Conservation (phyloP, 768 basidiomycete genomes). For the Tricholoma saponaceum region DNA sequence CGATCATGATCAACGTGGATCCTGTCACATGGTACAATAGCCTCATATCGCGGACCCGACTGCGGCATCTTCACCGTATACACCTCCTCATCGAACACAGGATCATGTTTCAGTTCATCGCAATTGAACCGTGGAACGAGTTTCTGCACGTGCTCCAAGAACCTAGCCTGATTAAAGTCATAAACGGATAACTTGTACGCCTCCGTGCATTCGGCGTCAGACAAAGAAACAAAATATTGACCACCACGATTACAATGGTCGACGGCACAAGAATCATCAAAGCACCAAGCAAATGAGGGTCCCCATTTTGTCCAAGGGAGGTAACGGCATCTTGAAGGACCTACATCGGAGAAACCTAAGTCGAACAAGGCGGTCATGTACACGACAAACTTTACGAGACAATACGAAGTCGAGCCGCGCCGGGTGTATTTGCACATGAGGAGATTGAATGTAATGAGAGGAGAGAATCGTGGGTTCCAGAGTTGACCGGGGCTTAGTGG, state of each 20-base stretch:
- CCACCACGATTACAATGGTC: not conserved
- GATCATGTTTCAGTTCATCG: not conserved
- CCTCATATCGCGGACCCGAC: not conserved
- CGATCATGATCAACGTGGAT: not conserved
- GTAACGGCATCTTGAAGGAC: not conserved
- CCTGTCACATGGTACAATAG: not conserved
- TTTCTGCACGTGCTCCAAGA: not conserved
- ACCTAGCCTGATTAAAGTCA: not conserved
- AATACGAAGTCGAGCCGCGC: not conserved
- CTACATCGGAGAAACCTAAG: not conserved
- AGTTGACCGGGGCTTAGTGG: not conserved
- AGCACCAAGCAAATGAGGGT: not conserved
- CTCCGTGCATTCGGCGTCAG: not conserved
- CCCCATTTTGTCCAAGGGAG: not conserved
- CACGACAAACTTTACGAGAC: not conserved
- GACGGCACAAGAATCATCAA: not conserved
- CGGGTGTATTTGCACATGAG: not conserved
- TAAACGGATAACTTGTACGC: not conserved
- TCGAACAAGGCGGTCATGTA: not conserved
- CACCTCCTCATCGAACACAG: not conserved
- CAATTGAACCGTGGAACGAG: not conserved
- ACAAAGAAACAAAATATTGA: not conserved
- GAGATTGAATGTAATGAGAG: not conserved
- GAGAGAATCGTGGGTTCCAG: not conserved
- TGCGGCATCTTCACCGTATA: not conserved